These are phyloP conservation scores for Typha latifolia DNA, from an alignment of 176 grass and related monocot species.

Conservation along the genomic window DNA sequence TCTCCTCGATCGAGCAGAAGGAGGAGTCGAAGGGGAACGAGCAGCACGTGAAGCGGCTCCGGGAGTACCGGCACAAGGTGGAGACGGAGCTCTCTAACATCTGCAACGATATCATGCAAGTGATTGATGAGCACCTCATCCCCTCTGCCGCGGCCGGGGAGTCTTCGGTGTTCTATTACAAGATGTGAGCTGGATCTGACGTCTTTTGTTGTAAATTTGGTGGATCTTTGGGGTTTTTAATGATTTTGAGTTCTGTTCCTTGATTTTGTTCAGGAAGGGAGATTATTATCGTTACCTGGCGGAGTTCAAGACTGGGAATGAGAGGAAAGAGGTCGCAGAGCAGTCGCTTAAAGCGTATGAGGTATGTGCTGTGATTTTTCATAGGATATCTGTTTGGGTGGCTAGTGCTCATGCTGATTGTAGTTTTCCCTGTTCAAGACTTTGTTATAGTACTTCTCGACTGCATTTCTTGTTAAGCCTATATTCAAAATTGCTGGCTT, in stretches of 20 bases:
- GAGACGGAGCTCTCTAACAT: constrained; percentile 45
- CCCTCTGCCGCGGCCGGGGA: constrained; percentile 38
- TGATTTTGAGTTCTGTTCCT: neutral
- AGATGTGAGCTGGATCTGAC: constrained; percentile 39
- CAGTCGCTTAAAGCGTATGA: constrained; percentile 57
- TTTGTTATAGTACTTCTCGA: no score
- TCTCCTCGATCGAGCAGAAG: constrained; percentile 40
- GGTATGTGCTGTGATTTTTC: constrained; percentile 7
- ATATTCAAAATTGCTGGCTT: neutral
- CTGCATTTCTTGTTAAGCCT: constrained; percentile 5
- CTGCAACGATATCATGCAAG: constrained; percentile 38
- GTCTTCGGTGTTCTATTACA: constrained; percentile 55
- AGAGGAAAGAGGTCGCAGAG: constrained; percentile 37
- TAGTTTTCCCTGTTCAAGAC: no score
- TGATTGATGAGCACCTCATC: constrained; percentile 53
- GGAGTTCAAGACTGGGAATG: constrained; percentile 43
- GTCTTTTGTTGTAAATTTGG: neutral
- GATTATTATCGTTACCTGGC: constrained; percentile 62
- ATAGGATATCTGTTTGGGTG: no score
- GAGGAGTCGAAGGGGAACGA: constrained; percentile 51
- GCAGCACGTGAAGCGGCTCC: constrained; percentile 26
- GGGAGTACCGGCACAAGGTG: constrained; percentile 33
- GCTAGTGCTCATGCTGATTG: no score
- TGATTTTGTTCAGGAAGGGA: constrained; percentile 43
- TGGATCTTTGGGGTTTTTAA: neutral